Conservation (phyloP, 2,329 filamentous ascomycete genomes). For the Chaetoscypha palmicola region DNA sequence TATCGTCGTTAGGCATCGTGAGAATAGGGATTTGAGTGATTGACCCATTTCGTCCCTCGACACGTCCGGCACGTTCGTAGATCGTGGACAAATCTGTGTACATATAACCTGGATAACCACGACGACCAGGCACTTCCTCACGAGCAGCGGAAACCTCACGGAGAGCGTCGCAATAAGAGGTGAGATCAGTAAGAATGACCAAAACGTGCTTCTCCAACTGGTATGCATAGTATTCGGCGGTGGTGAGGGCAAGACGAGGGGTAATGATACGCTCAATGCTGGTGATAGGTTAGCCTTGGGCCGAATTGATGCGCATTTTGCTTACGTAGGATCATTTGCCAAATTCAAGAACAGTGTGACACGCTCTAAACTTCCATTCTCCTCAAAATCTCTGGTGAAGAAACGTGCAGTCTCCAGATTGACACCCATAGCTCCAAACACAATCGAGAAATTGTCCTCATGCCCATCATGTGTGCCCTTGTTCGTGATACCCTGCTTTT, state of each 20-base stretch:
- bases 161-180: conserved; percentile 96
- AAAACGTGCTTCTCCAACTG: conserved; percentile 99
- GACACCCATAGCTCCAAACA: conserved; percentile 99
- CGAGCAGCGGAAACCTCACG: conserved; percentile 96
- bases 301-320: conserved; percentile 15
- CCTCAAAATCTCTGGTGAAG: conserved; percentile 97
- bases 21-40: conserved; percentile 99
- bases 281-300: conserved; percentile 15
- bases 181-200: conserved; percentile 96
- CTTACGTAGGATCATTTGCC: conserved; percentile 96
- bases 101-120: conserved; percentile 99
- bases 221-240: conserved; percentile 99
- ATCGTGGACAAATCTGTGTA: conserved; percentile 99
- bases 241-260: conserved; percentile 93
- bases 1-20: conserved; percentile 99
- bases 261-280: conserved; percentile 99
- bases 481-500: conserved; percentile 66
- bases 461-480: conserved; percentile 96
- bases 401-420: conserved; percentile 98
- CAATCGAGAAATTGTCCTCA: conserved; percentile 99
- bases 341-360: conserved; percentile 97
- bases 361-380: conserved; percentile 98
- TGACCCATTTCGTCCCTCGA: conserved; percentile 91
- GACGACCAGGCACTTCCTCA: conserved; percentile 97
- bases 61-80: conserved; percentile 98